These are phyloP conservation scores for Rosa lucieae DNA, from an alignment of 306 rosid genomes.

Conservation along the genomic window DNA sequence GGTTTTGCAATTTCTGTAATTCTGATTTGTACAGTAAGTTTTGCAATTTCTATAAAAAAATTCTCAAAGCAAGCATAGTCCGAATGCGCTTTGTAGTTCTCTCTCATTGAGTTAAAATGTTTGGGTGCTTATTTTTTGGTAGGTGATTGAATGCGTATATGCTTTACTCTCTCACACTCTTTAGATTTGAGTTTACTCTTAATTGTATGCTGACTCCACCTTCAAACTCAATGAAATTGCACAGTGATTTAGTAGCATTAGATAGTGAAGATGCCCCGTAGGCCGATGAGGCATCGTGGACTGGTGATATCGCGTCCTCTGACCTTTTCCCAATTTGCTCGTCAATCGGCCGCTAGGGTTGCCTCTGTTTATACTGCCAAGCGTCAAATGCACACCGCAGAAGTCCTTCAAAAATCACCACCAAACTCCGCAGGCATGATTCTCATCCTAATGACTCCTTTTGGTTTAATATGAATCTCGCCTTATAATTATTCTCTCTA, in stretches of 20 bases:
- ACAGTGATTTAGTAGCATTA: not conserved
- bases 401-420: slow-evolving; percentile 25
- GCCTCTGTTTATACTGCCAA: slow-evolving; percentile 21
- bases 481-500: not conserved
- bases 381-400: slow-evolving; percentile 19
- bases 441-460: not conserved
- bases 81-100: not conserved
- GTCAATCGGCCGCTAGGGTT: slow-evolving; percentile 40
- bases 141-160: not conserved
- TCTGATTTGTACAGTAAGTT: no score
- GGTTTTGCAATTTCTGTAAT: no score
- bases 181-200: not conserved
- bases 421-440: slow-evolving; percentile 27
- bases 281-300: slow-evolving; percentile 34
- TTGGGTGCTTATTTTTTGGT: not conserved
- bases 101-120: not conserved
- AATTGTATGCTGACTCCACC: not conserved
- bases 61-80: not conserved
- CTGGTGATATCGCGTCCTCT: slow-evolving; percentile 41
- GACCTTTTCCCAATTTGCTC: slow-evolving; percentile 66
- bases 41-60: no score
- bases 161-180: not conserved
- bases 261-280: slow-evolving; percentile 46
- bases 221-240: not conserved
- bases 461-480: not conserved